Base-by-base conservation (phyloP, 2,329 filamentous ascomycete species). In the Didymella lethalis region DNA sequence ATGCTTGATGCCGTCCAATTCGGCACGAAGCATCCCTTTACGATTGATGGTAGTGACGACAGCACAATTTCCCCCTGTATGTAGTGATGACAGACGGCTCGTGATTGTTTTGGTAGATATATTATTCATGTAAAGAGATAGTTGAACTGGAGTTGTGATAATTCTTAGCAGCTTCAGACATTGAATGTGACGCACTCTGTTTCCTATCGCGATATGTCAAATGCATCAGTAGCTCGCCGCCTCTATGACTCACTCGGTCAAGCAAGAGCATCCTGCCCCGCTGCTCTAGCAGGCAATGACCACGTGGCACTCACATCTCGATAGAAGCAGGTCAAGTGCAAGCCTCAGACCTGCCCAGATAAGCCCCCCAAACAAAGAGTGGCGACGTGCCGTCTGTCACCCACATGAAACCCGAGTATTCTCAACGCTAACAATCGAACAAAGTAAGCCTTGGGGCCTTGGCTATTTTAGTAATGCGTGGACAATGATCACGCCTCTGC, bases 71-170 rank as follows among this genome's bases (percentile, higher is more conserved):
- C n/a, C 7, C 32, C 47, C 14, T 50, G 54, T 56, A 40, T 28
- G 16, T 53, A 12, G 10, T 45, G 36, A 23, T 34, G 23, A 31
- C 36, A 46, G 16, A 38, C 25, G 47, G 32, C 5, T 29, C n/a
- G 25, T 18, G n/a, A n/a, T n/a, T n/a, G 14, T 32, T 25, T 31
- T 18, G 41, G 54, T 51, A 52, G 8, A 57, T 57, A 57, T 57
- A 8, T 43, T 52, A 47, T 57, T 52, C 43, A 8, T 52, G 48
- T 57, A 52, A 20, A 51, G 47, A 47, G 48, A 16, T 56, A 50
- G 10, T 34, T n/a, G 25, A 45, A 49, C n/a, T 49, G 29, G 38
- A 49, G 26, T 29, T 29, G 2, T 43, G 40, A 12, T 16, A 11
- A 26, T 16, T 26, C 12, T 25, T 7, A 16, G 23, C 20, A 36